A percentile compares a stretch with the other conserved stretches of the same genome.
Conservation (phyloP, 306 rosid species). For the Inga laurina region DNA sequence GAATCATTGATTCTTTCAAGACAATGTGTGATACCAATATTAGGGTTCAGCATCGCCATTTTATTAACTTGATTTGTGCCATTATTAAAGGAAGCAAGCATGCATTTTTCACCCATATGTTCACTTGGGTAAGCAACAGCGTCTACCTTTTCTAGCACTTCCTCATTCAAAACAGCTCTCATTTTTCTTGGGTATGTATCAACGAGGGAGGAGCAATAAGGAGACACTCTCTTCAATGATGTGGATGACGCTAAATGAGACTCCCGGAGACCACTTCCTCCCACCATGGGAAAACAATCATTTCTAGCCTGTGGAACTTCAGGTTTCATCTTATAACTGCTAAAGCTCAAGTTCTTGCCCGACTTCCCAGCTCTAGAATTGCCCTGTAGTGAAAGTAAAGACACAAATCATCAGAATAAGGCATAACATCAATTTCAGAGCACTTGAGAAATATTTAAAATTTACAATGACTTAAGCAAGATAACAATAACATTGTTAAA, state of each 20-base stretch:
- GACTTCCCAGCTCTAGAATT: constrained; percentile 34
- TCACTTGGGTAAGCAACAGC: constrained; percentile 66
- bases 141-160: constrained; percentile 70
- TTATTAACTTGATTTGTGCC: constrained; percentile 46
- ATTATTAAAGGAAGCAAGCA: constrained; percentile 54
- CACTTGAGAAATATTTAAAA: background rate
- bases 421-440: constrained; percentile 15
- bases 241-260: constrained; percentile 42
- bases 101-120: constrained; percentile 62
- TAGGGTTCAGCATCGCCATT: constrained; percentile 39
- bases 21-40: constrained; percentile 39
- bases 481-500: background rate
- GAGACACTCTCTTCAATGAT: constrained; percentile 58
- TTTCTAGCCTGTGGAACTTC: constrained; percentile 34
- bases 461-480: background rate
- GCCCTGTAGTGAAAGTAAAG: constrained; percentile 43
- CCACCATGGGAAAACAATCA: constrained; percentile 37
- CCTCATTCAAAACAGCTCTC: constrained; percentile 50
- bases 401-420: constrained; percentile 22
- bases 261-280: constrained; percentile 43
- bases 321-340: constrained; percentile 26
- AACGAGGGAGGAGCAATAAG: constrained; percentile 35
- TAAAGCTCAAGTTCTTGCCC: constrained; percentile 31
- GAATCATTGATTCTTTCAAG: constrained; percentile 52
- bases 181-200: constrained; percentile 55